These are phyloP conservation scores for Auricularia sp. DNA, from an alignment of 768 basidiomycete species.

Conservation along the genomic window DNA sequence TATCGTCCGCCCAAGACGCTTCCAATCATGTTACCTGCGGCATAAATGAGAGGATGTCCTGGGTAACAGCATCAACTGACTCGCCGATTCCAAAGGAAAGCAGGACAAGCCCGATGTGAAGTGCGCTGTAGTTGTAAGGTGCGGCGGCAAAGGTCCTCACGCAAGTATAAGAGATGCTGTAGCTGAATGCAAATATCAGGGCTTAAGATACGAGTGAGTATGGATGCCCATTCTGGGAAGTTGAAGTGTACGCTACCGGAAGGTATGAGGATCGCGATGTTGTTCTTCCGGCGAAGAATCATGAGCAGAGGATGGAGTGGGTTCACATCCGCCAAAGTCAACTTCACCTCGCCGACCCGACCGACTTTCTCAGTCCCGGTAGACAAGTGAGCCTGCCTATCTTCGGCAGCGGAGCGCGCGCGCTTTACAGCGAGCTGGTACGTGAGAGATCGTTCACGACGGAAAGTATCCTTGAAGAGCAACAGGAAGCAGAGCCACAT, in stretches of 20 bases:
- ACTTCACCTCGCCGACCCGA: constrained; percentile 27
- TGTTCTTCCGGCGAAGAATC: constrained; percentile 54
- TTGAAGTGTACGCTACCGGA: constrained; percentile 36
- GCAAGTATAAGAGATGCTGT: constrained; percentile 63
- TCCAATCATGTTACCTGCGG: constrained; percentile 37
- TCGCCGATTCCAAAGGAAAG: constrained; percentile 62
- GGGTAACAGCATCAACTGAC: not conserved
- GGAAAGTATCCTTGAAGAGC: constrained; percentile 75
- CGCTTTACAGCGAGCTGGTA: constrained; percentile 60
- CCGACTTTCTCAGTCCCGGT: constrained; percentile 10
- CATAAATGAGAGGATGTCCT: not conserved
- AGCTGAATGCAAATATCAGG: constrained; percentile 59
- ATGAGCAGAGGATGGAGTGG: constrained; percentile 52
- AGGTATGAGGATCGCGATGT: constrained; percentile 50
- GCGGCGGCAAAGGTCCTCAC: constrained; percentile 52
- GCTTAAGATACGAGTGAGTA: constrained; percentile 27
- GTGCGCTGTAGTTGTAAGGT: constrained; percentile 54
- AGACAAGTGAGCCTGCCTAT: constrained; percentile 8
- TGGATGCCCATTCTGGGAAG: not conserved
- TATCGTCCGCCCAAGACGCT: constrained; percentile 49
- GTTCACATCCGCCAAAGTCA: constrained; percentile 62
- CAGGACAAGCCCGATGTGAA: constrained; percentile 67
- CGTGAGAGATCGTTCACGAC: constrained; percentile 67
- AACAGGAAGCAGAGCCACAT: constrained; percentile 48
- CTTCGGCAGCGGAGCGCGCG: constrained; percentile 10